These are phyloP conservation scores for Evernia prunastri DNA, from an alignment of 495 filamentous ascomycete species.

Conservation along the genomic window DNA sequence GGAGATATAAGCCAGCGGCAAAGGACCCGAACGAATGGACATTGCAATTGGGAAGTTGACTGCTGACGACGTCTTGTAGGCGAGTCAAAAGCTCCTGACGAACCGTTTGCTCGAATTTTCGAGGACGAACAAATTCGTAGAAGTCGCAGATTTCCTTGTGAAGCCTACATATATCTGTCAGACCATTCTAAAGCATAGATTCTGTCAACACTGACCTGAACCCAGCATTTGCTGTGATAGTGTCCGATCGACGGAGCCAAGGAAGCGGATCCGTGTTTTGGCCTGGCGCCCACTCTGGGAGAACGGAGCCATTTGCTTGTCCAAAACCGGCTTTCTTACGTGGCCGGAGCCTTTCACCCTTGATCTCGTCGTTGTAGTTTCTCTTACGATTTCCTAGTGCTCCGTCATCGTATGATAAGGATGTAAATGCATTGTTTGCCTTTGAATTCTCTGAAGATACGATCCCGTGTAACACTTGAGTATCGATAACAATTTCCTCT, in stretches of 20 bases:
- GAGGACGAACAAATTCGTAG: conserved; percentile 71
- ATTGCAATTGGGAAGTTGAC: conserved; percentile 46
- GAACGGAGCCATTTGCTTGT: conserved; percentile 42
- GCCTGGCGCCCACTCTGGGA: conserved; percentile 50
- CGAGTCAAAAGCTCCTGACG: conserved; percentile 66
- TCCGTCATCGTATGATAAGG: conserved; percentile 24
- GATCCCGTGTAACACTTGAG: background rate
- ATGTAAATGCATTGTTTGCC: background rate
- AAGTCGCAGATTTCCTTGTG: conserved; percentile 87
- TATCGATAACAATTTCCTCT: background rate
- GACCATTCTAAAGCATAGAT: conserved; percentile 1
- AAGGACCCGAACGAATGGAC: conserved; percentile 83
- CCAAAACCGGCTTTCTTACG: conserved; percentile 28
- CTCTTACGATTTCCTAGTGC: conserved; percentile 56
- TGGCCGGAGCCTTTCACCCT: conserved; percentile 41
- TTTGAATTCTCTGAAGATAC: background rate
- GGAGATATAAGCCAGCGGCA: conserved; percentile 81
- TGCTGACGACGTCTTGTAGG: conserved; percentile 46
- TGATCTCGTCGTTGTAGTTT: conserved; percentile 62
- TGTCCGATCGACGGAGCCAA: conserved; percentile 43
- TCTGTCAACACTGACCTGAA: conserved; percentile 19
- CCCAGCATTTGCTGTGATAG: conserved; percentile 29
- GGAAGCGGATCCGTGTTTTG: conserved; percentile 48
- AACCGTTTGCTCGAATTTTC: conserved; percentile 66
- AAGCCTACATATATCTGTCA: conserved; percentile 41